Percentiles rank a stretch among this genome's conserved stretches.
Evolutionary conservation across 352 stramenopile species (phyloP).

Genomic region (Phytophthora sp.): DNA sequence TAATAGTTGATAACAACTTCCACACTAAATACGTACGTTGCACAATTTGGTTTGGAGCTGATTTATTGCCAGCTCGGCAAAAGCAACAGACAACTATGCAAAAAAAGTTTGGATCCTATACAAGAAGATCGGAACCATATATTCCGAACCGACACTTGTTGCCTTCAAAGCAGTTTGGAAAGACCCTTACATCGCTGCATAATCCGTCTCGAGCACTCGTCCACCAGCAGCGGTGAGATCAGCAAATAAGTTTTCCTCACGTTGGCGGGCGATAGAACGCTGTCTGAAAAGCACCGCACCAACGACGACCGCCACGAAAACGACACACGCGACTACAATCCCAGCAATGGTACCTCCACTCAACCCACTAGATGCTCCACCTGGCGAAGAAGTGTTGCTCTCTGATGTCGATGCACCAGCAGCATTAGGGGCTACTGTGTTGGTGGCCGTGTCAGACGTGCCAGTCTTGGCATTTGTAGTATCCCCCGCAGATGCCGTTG

Average conservation of each 20-base stretch:
- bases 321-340: slow-evolving; percentile 20
- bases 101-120: no score
- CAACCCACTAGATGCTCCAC: background rate
- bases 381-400: background rate
- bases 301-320: slow-evolving; percentile 21
- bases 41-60: no score
- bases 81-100: no score
- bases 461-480: background rate
- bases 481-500: background rate
- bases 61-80: no score
- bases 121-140: no score
- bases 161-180: no score
- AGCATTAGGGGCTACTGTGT: background rate
- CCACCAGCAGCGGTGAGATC: slow-evolving; percentile 22
- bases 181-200: slow-evolving; percentile 27
- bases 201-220: slow-evolving; percentile 25
- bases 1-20: no score
- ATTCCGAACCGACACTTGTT: no score
- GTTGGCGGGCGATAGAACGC: slow-evolving; percentile 21
- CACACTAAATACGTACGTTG: no score
- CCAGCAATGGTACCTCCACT: slow-evolving; percentile 18
- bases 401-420: slow-evolving; percentile 4
- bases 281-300: slow-evolving; percentile 19
- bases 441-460: background rate
- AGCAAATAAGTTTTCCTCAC: slow-evolving; percentile 30